A percentile compares a stretch with the other conserved stretches of the same genome.
Evolutionary conservation across 192 early-diverging fungal genomes (phyloP).

Genomic region (Gonapodya prolifera): DNA sequence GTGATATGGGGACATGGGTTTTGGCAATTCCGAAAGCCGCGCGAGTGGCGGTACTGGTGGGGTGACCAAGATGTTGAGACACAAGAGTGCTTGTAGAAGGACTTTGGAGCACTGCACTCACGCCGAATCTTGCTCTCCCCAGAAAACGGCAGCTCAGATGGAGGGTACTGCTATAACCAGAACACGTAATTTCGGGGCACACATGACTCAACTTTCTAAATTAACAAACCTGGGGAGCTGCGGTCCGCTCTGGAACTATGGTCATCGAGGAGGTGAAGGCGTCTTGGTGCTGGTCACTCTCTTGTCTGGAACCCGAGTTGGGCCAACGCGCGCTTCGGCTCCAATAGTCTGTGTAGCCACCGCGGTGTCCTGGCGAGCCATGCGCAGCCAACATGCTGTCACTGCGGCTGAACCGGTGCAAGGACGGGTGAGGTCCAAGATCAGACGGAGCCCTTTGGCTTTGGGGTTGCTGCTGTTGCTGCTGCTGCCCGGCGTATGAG

Average conservation of each 20-base stretch:
- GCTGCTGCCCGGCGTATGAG: neutral
- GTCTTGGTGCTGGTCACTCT: neutral
- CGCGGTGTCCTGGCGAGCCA: too few relatives aligned
- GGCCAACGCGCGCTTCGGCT: neutral
- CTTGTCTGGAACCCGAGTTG: neutral
- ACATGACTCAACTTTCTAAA: neutral
- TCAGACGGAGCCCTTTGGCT: neutral
- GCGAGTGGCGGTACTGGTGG: too few relatives aligned
- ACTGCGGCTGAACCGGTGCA: neutral
- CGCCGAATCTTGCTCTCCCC: neutral
- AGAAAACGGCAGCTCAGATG: neutral
- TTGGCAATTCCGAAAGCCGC: too few relatives aligned
- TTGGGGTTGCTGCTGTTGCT: neutral
- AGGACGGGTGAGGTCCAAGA: neutral
- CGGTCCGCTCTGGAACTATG: neutral
- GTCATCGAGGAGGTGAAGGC: neutral
- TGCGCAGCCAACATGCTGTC: neutral
- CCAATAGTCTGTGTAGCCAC: neutral
- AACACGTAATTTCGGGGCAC: neutral
- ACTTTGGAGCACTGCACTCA: neutral
- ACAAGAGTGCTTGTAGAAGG: too few relatives aligned
- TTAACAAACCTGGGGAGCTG: neutral
- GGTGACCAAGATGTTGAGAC: too few relatives aligned
- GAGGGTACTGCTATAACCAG: neutral
- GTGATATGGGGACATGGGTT: too few relatives aligned